Base-by-base conservation (phyloP, 202 grass and related monocot genomes). In the Miscanthus sacchariflorus region DNA sequence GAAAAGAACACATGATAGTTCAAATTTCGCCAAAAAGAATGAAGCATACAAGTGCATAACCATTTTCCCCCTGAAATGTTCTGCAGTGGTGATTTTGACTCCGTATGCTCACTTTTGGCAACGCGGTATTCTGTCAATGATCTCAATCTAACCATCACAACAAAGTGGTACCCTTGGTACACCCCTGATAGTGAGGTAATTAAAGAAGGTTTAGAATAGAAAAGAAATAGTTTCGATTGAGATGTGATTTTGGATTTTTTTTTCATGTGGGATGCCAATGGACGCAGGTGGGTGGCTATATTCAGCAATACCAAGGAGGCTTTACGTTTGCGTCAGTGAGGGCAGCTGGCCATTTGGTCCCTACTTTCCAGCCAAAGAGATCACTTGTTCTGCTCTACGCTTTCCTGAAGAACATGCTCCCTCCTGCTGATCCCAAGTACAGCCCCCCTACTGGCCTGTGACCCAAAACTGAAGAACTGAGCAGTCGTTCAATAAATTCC, bases 11-110 rank as follows among this genome's bases (percentile, higher is more conserved):
- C 63, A 83, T 2, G 28, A 11, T 39, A 72, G 18, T n/a, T 67
- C 15, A 69, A 12, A 38, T 10, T n/a, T 69, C 72, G 44, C 25
- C 63, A 23, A 56, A 38, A 72, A 25, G 49, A 59, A 83, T 2
- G 28, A 50, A 85, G 3, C 30, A 83, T 24, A 24, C 1, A 63
- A 63, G 58, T 63, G 17, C 48, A 19, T 7, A 18, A 44, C 9
- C 0, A 18, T 68, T 88, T 72, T 9, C 71, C 3, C n/a, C 2
- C 9, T 76, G 9, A 9, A 23, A 36, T 81, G 18, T 49, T 74
- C n/a, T 74, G 56, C 74, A 93, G 91, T 54, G 91, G 94, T n/a
- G 94, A 93, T 50, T 80, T 90, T 50, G 94, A 96, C 77, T 77
- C 67, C 0, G 4, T 87, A 0, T 91, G 89, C 45, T 15, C 94